Conservation (phyloP, 257 asterid species). For the Rubia yunnanensis region DNA sequence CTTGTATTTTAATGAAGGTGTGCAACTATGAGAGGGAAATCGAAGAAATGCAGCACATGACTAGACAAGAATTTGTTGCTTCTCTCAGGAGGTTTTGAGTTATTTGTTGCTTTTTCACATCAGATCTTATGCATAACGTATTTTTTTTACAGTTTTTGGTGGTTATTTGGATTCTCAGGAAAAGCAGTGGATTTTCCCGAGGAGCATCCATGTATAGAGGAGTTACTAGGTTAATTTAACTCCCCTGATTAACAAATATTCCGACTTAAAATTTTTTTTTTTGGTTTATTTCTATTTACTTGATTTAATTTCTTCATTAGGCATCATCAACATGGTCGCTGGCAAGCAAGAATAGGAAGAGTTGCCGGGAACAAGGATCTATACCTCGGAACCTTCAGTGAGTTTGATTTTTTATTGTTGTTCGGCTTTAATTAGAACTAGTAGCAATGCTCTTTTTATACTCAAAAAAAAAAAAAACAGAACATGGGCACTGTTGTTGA, state of each 20-base stretch:
- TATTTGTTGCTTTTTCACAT: not conserved
- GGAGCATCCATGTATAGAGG: slow-evolving; percentile 95
- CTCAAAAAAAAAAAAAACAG: no score
- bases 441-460: no score
- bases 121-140: no score
- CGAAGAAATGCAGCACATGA: slow-evolving; percentile 80
- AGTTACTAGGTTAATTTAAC: slow-evolving; percentile 54
- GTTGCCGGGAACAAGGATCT: slow-evolving; percentile 89
- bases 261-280: not conserved
- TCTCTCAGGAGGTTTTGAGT: slow-evolving; percentile 71
- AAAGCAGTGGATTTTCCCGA: slow-evolving; percentile 86
- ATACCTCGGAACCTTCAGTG: slow-evolving; percentile 84
- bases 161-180: slow-evolving; percentile 22
- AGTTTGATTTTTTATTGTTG: slow-evolving; percentile 13
- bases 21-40: slow-evolving; percentile 64
- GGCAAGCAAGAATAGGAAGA: slow-evolving; percentile 92
- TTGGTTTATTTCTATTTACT: not conserved
- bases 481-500: no score
- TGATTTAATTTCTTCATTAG: slow-evolving; percentile 21
- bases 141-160: not conserved
- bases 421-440: no score
- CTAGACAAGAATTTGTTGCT: slow-evolving; percentile 93
- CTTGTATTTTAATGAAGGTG: slow-evolving; percentile 25
- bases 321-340: slow-evolving; percentile 93
- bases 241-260: not conserved